Evolutionary conservation across 108 stramenopile genomes (phyloP), one percentile per base, ranked within the genome.

Genomic region (Conticribra guillardii): DNA sequence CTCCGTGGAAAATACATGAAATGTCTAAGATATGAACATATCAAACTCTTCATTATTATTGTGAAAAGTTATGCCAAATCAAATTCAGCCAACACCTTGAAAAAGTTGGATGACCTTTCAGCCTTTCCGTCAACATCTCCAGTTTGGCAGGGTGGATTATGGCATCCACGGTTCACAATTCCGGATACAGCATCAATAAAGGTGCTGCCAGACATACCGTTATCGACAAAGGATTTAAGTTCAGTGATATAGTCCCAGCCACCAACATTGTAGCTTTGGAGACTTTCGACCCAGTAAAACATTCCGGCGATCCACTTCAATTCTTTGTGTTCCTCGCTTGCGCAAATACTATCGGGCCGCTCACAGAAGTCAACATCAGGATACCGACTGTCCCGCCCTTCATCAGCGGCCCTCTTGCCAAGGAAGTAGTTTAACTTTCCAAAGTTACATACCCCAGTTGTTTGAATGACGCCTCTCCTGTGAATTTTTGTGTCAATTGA

Each of bases 401-500:
- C 68, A 11, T 69, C 68, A 19, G 73, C 61, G 16, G 82, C 82
- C 26, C 73, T 61, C 18, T 52, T 69, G 9, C 77, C 78, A 50
- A 80, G 67, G 57, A 59, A 83, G 49, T 71, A 83, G 32, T 83
- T 83, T 19, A 83, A 33, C 64, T 73, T 73, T 30, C 81, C 81
- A 50, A 78, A 73, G 71, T 73, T 78, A 31, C 71, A 75, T 23
- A 76, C 74, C 7, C 82, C 82, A 19, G 73, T 79, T 4, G 78
- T 75, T 34, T 75, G 78, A 34, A 83, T 74, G 8, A 83, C 82
- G 18, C 82, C 82, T n/a, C n/a, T n/a, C n/a, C n/a, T n/a, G n/a
- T n/a, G n/a, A n/a, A n/a, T n/a, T n/a, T n/a, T n/a, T n/a, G n/a
- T n/a, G n/a, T n/a, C n/a, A n/a, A n/a, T n/a, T n/a, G n/a, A n/a